Base-by-base conservation (phyloP, 352 stramenopile species). In the Stramenopiles sp. region DNA sequence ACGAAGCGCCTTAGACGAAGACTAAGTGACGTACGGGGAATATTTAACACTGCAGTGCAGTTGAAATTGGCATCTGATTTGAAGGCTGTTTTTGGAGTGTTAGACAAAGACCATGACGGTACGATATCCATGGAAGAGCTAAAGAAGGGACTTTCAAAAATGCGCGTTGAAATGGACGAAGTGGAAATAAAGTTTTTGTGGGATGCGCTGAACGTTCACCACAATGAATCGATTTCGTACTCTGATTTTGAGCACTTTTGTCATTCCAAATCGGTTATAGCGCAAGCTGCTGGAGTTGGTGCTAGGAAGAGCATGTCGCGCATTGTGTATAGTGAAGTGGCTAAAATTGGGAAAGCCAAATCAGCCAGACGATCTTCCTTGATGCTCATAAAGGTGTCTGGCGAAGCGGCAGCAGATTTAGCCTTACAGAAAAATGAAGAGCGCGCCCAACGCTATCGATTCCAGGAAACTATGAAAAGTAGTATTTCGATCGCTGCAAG, bases 231-330 rank as follows among this genome's bases (percentile, higher is more conserved):
- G 4, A 78, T 78, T 33, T 78, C 71, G 8, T 78, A 78, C 22
- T 78, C 71, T 78, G 71, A 78, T 14, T 78, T 78, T 78, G 71
- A 78, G 22, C 71, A 78, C 1, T 78, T 78, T 78, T 78, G 71
- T 55, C 4, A 33, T 14, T 31, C 71, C 4, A 33, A 78, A 78
- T 4, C 71, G 4, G 4, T 33, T 31, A 33, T 33, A 14, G 4
- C 71, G 71, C 4, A 78, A 33, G 30, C 22, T 71, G 22, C 22
- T 71, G 55, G 22, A 22, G 27, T 25, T 71, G 55, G 55, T n/a
- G n/a, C n/a, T n/a, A n/a, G n/a, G n/a, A n/a, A n/a, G n/a, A n/a
- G n/a, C n/a, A n/a, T n/a, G n/a, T n/a, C n/a, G n/a, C n/a, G n/a
- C n/a, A n/a, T n/a, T n/a, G n/a, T n/a, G n/a, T n/a, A n/a, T n/a